A percentile compares a stretch with the other conserved stretches of the same genome.
Conservation (phyloP, 1,139 yeast genomes). For the Zygoascus hellenicus region DNA sequence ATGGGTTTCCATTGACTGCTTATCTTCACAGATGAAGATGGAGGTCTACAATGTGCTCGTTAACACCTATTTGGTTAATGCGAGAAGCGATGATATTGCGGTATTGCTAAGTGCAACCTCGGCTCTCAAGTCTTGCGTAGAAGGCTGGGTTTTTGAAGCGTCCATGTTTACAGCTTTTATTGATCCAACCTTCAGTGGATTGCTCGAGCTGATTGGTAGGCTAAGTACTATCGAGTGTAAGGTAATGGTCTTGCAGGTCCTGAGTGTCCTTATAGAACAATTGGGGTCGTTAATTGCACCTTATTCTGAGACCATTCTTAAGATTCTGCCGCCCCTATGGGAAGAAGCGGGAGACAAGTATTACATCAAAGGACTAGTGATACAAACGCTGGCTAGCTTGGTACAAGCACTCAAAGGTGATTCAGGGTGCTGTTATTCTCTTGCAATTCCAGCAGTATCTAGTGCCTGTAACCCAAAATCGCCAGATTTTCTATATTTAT, state of each 20-base stretch:
- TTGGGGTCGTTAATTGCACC: constrained; percentile 33
- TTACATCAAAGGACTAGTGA: constrained; percentile 59
- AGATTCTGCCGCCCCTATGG: constrained; percentile 72
- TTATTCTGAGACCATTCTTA: constrained; percentile 44
- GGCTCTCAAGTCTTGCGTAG: constrained; percentile 60
- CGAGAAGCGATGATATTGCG: constrained; percentile 54
- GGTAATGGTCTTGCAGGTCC: constrained; percentile 57
- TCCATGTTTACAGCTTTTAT: constrained; percentile 61
- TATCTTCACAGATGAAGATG: constrained; percentile 42
- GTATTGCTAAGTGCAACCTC: constrained; percentile 74
- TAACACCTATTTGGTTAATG: constrained; percentile 35
- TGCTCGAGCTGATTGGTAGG: constrained; percentile 44
- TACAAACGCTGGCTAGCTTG: constrained; percentile 62
- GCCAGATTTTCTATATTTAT: constrained; percentile 53
- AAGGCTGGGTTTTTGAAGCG: constrained; percentile 82
- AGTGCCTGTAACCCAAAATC: constrained; percentile 60
- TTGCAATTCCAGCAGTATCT: constrained; percentile 61
- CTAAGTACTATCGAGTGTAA: constrained; percentile 68
- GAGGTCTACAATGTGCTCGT: constrained; percentile 54
- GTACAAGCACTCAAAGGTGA: constrained; percentile 58
- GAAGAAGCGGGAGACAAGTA: constrained; percentile 55
- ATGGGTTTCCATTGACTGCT: constrained; percentile 60
- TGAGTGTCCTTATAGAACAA: constrained; percentile 60
- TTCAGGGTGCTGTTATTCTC: constrained; percentile 53
- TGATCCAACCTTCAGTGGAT: constrained; percentile 43